A percentile compares a stretch with the other conserved stretches of the same genome.
Conservation (phyloP, 805 yeast genomes). For the Danielia oregonensis region DNA sequence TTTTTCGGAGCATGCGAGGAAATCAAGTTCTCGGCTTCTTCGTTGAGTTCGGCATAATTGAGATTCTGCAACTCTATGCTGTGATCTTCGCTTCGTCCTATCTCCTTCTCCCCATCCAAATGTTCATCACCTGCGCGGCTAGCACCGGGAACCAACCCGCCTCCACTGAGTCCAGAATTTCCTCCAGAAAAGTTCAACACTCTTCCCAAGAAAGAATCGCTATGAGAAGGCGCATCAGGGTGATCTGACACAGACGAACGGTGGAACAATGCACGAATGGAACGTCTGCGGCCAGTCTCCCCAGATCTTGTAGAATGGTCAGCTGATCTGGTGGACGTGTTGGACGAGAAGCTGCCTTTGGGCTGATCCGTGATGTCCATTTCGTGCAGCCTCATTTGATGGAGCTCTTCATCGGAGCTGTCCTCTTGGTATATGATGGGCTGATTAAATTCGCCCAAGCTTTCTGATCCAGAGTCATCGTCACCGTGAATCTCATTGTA, state of each 20-base stretch:
- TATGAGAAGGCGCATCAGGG: slow-evolving; percentile 21
- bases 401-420: slow-evolving; percentile 13
- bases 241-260: slow-evolving; percentile 34
- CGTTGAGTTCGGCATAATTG: slow-evolving; percentile 39
- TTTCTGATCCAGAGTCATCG: slow-evolving; percentile 4
- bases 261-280: slow-evolving; percentile 25
- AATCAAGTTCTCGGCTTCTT: slow-evolving; percentile 55
- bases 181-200: slow-evolving; percentile 25
- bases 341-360: slow-evolving; percentile 4
- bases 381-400: slow-evolving; percentile 2
- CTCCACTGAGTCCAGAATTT: slow-evolving; percentile 31
- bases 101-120: slow-evolving; percentile 21
- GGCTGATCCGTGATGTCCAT: slow-evolving; percentile 13
- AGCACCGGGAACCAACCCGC: slow-evolving; percentile 43
- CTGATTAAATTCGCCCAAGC: not conserved
- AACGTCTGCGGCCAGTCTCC: slow-evolving; percentile 6
- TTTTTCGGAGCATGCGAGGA: slow-evolving; percentile 42
- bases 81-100: slow-evolving; percentile 22
- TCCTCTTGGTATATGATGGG: slow-evolving; percentile 10
- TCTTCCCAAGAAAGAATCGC: slow-evolving; percentile 39
- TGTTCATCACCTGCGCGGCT: slow-evolving; percentile 12
- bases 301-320: slow-evolving; percentile 6
- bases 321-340: too few species aligned
- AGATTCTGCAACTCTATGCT: slow-evolving; percentile 45
- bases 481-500: not conserved